Percentiles rank a stretch among this genome's conserved stretches.
Conservation (phyloP, 352 stramenopile species). For the Pythium brassicae region DNA sequence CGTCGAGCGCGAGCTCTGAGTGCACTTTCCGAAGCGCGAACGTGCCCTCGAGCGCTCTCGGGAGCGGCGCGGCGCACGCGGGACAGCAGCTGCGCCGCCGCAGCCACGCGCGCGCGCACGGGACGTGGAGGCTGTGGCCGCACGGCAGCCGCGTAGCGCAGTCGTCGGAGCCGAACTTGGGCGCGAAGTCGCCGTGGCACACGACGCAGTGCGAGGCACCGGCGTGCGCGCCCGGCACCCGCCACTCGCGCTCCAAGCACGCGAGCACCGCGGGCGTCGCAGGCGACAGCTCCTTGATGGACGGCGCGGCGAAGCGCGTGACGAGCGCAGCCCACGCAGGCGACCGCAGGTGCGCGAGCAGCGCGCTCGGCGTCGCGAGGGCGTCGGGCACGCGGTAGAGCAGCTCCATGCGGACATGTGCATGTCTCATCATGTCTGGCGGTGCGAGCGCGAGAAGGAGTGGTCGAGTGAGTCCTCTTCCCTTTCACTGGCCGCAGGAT, state of each 20-base stretch:
- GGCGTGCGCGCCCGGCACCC: conserved; percentile 12
- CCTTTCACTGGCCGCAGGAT: no score
- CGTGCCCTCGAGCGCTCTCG: conserved; percentile 7
- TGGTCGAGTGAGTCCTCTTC: no score
- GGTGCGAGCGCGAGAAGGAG: no score
- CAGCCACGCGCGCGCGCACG: conserved; percentile 76
- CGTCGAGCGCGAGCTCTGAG: conserved; percentile 4
- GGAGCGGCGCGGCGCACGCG: conserved; percentile 69
- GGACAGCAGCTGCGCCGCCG: conserved; percentile 66
- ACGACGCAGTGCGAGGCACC: conserved; percentile 64
- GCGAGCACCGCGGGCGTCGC: conserved; percentile 31
- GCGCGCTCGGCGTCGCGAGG: conserved; percentile 32
- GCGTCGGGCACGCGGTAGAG: conserved; percentile 48
- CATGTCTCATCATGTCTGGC: conserved; percentile 26
- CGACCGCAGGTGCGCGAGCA: conserved; percentile 53
- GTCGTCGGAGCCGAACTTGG: conserved; percentile 22
- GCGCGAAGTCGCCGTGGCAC: conserved; percentile 75
- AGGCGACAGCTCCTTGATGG: conserved; percentile 58
- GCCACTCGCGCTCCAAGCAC: conserved; percentile 22
- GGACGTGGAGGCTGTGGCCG: conserved; percentile 79
- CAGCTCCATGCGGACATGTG: conserved; percentile 49
- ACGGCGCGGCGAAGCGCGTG: conserved; percentile 47
- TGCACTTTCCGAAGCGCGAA: conserved; percentile 1
- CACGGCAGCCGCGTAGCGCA: conserved; percentile 70
- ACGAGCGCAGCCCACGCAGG: conserved; percentile 59